Base-by-base conservation (phyloP, 495 filamentous ascomycete species). In the Entonaema liquescens region DNA sequence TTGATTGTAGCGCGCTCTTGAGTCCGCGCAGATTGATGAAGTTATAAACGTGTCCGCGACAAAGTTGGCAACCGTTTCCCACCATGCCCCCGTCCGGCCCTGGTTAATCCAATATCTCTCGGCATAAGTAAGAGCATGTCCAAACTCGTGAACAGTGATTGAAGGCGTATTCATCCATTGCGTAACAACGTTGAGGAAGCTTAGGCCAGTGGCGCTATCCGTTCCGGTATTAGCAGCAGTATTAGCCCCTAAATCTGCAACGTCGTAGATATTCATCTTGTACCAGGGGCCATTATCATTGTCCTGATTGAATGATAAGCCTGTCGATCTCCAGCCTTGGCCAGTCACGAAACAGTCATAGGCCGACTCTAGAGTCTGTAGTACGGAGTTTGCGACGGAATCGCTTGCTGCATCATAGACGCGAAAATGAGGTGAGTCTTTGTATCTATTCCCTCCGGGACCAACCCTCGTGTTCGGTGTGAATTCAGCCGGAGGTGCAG, bases 371-470 rank as follows among this genome's bases (percentile, higher is more conserved):
- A 84, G 74, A 28, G 72, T 73, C 61, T 78, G 73, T 15, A 82
- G 73, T 13, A 75, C 55, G 0, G 68, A 50, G 47, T 76, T 70
- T 4, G 79, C 77, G 25, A 76, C 62, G 12, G 74, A 33, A 26
- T 80, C 73, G 28, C 35, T 70, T 23, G 61, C 50, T 0, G 77
- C 73, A 49, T 71, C 67, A 63, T 83, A 84, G 26, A 82, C 70
- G 38, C 82, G 79, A 68, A 84, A 84, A 67, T 84, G 82, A 2
- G 82, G 75, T 5, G 79, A 83, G 68, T 84, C 82, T 59, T 79
- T 79, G 64, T 67, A 84, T 9, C 21, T 71, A 1, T 58, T 70
- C 3, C 77, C 76, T 25, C 80, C 80, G 8, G 79, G 77, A 19
- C 82, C 81, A 35, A 81, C 76, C 23, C 40, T 73, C 12, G 79